Evolutionary conservation across 345 rosid genomes (phyloP).

Genomic region (Acer yangbiense): DNA sequence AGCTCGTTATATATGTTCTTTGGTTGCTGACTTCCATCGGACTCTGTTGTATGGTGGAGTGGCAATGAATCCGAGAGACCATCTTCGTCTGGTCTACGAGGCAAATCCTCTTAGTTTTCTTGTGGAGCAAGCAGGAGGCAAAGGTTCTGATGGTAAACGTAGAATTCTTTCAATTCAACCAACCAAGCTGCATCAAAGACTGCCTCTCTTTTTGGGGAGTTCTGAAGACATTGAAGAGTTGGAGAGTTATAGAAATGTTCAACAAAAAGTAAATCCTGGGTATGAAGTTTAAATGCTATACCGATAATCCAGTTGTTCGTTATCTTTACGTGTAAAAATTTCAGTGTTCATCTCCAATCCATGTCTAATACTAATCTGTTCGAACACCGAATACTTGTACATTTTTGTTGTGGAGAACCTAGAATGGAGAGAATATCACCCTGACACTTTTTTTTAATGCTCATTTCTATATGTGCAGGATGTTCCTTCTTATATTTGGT

Average conservation of each 20-base stretch:
- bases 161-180: conserved; percentile 88
- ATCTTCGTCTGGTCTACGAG: conserved; percentile 88
- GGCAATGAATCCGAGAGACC: conserved; percentile 95
- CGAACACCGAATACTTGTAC: neutral
- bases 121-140: conserved; percentile 87
- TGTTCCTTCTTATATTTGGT: neutral
- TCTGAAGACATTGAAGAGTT: conserved; percentile 75
- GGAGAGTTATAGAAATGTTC: conserved; percentile 80
- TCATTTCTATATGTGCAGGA: neutral
- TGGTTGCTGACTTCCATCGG: conserved; percentile 92
- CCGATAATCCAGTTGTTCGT: neutral
- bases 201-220: conserved; percentile 88
- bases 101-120: conserved; percentile 92
- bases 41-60: conserved; percentile 87
- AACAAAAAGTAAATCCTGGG: conserved; percentile 92
- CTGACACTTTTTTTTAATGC: no score
- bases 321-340: neutral
- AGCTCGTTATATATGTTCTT: conserved; percentile 88
- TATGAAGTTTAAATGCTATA: conserved; percentile 71
- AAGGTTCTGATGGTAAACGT: conserved; percentile 75
- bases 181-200: conserved; percentile 80
- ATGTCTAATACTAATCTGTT: neutral
- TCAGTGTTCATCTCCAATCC: neutral
- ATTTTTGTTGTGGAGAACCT: neutral
- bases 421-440: neutral